Percentiles rank a stretch among this genome's conserved stretches.
Conservation (phyloP, 306 rosid species). For the peach (Prunus persica) region Prunus_persica_NCBIv2 NC_034015.1:8768001-8768500, state of each 20-base stretch:
- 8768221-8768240: not conserved
- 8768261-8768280: slow-evolving; percentile 89
- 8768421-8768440: slow-evolving; percentile 77
- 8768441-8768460: slow-evolving; percentile 57
- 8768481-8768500: slow-evolving; percentile 43
- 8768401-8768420: slow-evolving; percentile 70
- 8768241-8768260: slow-evolving; percentile 33
- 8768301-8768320: slow-evolving; percentile 63
- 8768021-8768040: not conserved
- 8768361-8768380: slow-evolving; percentile 79
- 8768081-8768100: not conserved
- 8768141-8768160: not conserved
- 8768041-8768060: not conserved
- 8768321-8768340: slow-evolving; percentile 78
- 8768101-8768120: not conserved
- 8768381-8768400: slow-evolving; percentile 90
- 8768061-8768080: not conserved
- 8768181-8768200: not conserved
- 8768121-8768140: not conserved
- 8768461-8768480: slow-evolving; percentile 25
- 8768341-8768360: slow-evolving; percentile 60
- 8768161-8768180: not conserved
- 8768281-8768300: slow-evolving; percentile 82
- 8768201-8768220: not conserved
- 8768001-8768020: not conserved